Conservation (phyloP, 768 basidiomycete genomes). For the Agrocybe praecox region DNA sequence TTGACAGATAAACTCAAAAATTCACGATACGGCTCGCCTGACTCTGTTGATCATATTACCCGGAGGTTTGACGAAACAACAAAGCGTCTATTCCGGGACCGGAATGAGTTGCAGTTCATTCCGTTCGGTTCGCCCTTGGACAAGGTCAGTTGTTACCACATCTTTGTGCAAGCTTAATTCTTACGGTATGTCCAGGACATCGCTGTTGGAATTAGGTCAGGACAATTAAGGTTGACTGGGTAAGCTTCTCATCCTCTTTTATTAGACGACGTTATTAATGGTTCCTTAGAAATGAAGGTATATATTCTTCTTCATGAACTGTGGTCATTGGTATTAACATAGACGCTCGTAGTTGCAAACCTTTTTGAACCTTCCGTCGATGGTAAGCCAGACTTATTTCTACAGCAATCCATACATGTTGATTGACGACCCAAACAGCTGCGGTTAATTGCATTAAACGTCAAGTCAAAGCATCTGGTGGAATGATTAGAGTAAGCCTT, state of each 20-base stretch:
- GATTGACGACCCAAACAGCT: constrained; percentile 33
- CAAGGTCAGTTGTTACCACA: constrained; percentile 36
- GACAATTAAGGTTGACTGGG: constrained; percentile 75
- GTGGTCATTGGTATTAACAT: background rate
- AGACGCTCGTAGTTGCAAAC: constrained; percentile 51
- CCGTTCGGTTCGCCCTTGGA: constrained; percentile 79
- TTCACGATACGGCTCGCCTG: constrained; percentile 73
- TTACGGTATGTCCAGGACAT: constrained; percentile 37
- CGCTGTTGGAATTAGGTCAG: constrained; percentile 68
- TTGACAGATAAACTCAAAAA: constrained; percentile 68
- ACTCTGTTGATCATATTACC: constrained; percentile 78
- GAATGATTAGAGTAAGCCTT: constrained; percentile 59
- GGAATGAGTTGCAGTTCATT: constrained; percentile 69
- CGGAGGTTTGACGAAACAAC: constrained; percentile 83
- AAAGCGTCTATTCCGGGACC: constrained; percentile 75
- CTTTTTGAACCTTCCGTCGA: constrained; percentile 81
- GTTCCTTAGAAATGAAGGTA: constrained; percentile 32
- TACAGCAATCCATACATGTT: background rate
- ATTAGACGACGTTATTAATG: constrained; percentile 3
- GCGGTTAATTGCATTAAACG: constrained; percentile 68
- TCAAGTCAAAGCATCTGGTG: constrained; percentile 70
- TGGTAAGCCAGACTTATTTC: constrained; percentile 26
- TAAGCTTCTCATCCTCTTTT: constrained; percentile 27
- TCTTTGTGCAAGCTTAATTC: background rate
- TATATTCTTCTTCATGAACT: constrained; percentile 19